Evolutionary conservation across 2,329 filamentous ascomycete species (phyloP), one percentile per base, ranked within the genome.

Genomic region (Xylaria polymorpha): DNA sequence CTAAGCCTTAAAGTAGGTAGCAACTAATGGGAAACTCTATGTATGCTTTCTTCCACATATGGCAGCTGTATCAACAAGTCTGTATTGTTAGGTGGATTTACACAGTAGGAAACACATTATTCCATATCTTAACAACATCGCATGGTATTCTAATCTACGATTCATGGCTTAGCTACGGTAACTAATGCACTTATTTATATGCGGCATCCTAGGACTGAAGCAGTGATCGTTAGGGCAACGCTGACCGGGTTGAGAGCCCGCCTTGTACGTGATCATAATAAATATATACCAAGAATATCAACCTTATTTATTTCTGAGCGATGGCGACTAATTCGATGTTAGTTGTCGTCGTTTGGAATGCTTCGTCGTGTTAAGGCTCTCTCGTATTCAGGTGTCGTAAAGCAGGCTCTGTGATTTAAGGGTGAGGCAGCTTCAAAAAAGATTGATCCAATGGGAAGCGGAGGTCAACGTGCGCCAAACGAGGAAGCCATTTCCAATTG

Each of bases 401-500:
- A 32, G 61, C 37, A 35, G 25, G 35, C 18, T 25, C 1, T 55
- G 10, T 51, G 7, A 57, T 51, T 18, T 15, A 50, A 66, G 46
- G 58, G 53, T 9, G 61, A 69, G 20, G 44, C 62, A 62, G 2
- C 50, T 22, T 63, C 20, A 48, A 53, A 48, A 53, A 41, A 20
- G 20, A 32, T 39, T 32, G 53, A 44, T 20, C 57, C 51, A 68
- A 67, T 62, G 14, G 55, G 66, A 63, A 50, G 46, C 22, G 12
- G 15, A 43, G 55, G 55, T 29, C 25, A 41, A 64, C 35, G 10
- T 25, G 56, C n/a, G 46, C 46, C 29, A 55, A 59, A 59, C 12
- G 50, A 20, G 25, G n/a, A 18, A 43, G 18, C 8, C 18, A 12
- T 51, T 44, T 61, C 64, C 44, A 57, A 72, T 70, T 72, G 68